Conservation (phyloP, 495 filamentous ascomycete genomes). For the Penicillium lividum region DNA sequence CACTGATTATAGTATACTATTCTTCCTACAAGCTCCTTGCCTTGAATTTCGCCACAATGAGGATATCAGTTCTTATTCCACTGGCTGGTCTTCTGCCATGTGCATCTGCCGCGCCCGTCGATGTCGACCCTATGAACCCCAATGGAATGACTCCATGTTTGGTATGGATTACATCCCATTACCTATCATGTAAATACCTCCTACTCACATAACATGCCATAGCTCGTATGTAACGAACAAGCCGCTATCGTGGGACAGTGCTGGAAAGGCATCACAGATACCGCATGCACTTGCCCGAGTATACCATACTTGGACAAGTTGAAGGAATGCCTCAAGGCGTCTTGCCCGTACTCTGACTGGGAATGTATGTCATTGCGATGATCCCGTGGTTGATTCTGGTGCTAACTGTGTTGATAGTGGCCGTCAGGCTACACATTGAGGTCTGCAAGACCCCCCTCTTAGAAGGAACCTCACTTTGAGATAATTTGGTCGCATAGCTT, state of each 20-base stretch:
- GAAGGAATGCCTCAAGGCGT: neutral
- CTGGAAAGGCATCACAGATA: neutral
- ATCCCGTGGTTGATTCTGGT: neutral
- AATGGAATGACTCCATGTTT: constrained; percentile 4
- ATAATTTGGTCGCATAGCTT: too few relatives aligned
- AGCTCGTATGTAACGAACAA: constrained; percentile 8
- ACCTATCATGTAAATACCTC: neutral
- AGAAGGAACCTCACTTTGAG: neutral
- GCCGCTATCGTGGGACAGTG: neutral
- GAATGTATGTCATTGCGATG: neutral
- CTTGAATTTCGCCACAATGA: neutral
- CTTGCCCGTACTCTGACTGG: constrained; percentile 2
- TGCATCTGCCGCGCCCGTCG: neutral
- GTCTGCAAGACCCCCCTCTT: constrained; percentile 2
- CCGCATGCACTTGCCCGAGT: constrained; percentile 8
- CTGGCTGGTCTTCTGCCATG: neutral
- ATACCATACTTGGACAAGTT: neutral
- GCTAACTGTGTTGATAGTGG: neutral
- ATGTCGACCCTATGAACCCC: neutral
- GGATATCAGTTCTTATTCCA: neutral
- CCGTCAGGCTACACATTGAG: neutral
- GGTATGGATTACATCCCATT: neutral
- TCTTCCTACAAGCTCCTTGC: neutral
- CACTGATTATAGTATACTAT: neutral
- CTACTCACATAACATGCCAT: neutral